A percentile compares a stretch with the other conserved stretches of the same genome.
phyloP scores from a whole-genome alignment of 2,329 filamentous ascomycete species.

The Trichoderma endophyticum region DNA sequence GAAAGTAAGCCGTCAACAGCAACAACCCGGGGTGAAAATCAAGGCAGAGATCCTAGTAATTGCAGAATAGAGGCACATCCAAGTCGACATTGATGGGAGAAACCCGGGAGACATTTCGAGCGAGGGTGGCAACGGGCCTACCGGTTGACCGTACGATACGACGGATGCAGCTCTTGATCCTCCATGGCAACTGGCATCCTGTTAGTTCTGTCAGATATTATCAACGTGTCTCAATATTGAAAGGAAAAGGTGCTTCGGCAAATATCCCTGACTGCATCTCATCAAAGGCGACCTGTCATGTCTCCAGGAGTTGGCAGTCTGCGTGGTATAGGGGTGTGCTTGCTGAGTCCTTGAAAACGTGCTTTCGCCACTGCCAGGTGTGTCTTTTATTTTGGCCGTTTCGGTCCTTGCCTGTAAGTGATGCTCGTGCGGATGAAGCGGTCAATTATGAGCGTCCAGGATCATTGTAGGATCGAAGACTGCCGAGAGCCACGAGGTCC shows the following conservation, averaged over 20 bases:
- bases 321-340: constrained; percentile 8
- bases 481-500: not conserved
- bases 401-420: not conserved
- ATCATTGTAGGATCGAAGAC: not conserved
- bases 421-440: not conserved
- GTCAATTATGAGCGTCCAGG: not conserved
- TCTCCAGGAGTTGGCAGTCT: not conserved
- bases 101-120: not conserved
- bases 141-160: not conserved
- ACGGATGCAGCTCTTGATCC: not conserved
- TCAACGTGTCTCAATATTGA: not conserved
- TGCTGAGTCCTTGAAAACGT: not conserved
- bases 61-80: not conserved
- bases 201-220: not conserved
- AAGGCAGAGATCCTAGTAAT: not conserved
- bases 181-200: not conserved
- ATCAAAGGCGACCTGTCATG: constrained; percentile 13
- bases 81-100: too few species aligned
- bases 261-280: not conserved
- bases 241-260: not conserved
- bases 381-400: not conserved
- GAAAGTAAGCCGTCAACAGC: not conserved
- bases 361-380: not conserved
- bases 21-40: not conserved
- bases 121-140: not conserved